A percentile compares a stretch with the other conserved stretches of the same genome.
These are phyloP conservation scores for Hylodesmum podocarpum DNA, from an alignment of 306 rosid species.

Conservation along the genomic window DNA sequence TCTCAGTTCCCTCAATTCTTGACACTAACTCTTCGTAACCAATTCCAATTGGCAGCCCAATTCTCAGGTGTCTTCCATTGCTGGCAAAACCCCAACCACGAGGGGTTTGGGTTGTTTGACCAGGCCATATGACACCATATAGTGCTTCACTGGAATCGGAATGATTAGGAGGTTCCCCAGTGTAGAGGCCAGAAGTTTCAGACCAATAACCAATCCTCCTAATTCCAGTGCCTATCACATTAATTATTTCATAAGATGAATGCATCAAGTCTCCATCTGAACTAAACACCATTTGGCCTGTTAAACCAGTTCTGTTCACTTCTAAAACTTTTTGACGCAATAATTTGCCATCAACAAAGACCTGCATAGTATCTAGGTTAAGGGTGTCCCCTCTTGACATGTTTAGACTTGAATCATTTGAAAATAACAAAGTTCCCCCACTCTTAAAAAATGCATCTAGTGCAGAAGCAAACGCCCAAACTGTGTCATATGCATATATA, in stretches of 20 bases:
- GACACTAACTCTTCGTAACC: slow-evolving; percentile 58
- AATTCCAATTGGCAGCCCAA: slow-evolving; percentile 62
- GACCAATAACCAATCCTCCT: slow-evolving; percentile 84
- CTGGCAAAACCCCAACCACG: slow-evolving; percentile 80
- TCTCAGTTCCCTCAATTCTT: slow-evolving; percentile 41
- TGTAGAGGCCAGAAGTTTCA: slow-evolving; percentile 58
- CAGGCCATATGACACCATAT: slow-evolving; percentile 63
- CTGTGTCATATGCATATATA: slow-evolving; percentile 76
- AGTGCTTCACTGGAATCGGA: slow-evolving; percentile 46
- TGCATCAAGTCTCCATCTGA: slow-evolving; percentile 42
- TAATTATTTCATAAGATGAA: slow-evolving; percentile 70
- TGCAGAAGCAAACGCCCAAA: slow-evolving; percentile 70
- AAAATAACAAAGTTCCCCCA: slow-evolving; percentile 53
- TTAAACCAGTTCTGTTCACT: slow-evolving; percentile 59
- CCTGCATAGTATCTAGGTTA: slow-evolving; percentile 47
- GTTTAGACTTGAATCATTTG: slow-evolving; percentile 54
- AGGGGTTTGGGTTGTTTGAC: slow-evolving; percentile 56
- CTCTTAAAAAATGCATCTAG: slow-evolving; percentile 52
- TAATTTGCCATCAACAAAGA: slow-evolving; percentile 52
- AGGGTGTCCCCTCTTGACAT: slow-evolving; percentile 31
- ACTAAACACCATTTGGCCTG: slow-evolving; percentile 54
- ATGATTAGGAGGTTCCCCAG: slow-evolving; percentile 34
- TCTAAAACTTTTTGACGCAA: slow-evolving; percentile 40
- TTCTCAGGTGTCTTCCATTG: slow-evolving; percentile 59
- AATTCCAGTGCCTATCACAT: slow-evolving; percentile 64